Evolutionary conservation across 2,329 filamentous ascomycete genomes (phyloP).

Genomic region (Claviceps arundinis): DNA sequence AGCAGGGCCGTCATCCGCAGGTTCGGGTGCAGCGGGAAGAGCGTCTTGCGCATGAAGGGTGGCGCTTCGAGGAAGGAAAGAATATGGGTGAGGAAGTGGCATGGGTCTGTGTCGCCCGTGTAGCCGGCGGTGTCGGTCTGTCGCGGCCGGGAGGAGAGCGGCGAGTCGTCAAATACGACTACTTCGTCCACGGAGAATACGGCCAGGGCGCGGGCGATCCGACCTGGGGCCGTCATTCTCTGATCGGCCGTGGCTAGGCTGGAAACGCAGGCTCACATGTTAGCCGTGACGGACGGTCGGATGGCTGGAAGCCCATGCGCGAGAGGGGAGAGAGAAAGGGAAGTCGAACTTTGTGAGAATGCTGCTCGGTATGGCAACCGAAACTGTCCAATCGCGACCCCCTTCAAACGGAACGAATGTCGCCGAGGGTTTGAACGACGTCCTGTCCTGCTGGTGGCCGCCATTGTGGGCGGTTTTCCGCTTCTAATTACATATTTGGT

Average conservation of each 20-base stretch:
- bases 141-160: slow-evolving; percentile 28
- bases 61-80: slow-evolving; percentile 75
- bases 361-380: slow-evolving; percentile 65
- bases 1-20: slow-evolving; percentile 59
- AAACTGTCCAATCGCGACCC: slow-evolving; percentile 60
- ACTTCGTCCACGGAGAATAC: slow-evolving; percentile 80
- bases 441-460: slow-evolving; percentile 19
- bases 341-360: slow-evolving; percentile 54
- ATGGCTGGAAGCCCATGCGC: neutral
- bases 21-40: slow-evolving; percentile 72
- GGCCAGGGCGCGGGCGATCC: slow-evolving; percentile 67
- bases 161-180: slow-evolving; percentile 64
- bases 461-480: slow-evolving; percentile 33
- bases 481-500: slow-evolving; percentile 25
- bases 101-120: slow-evolving; percentile 62
- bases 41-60: slow-evolving; percentile 60
- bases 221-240: slow-evolving; percentile 58
- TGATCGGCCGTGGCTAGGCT: slow-evolving; percentile 63
- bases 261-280: neutral
- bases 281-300: neutral
- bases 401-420: slow-evolving; percentile 50
- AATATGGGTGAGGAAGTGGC: slow-evolving; percentile 67
- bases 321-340: neutral
- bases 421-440: slow-evolving; percentile 51
- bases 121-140: slow-evolving; percentile 38